Evolutionary conservation across 805 yeast species (phyloP).

Genomic region (Debaryomyces maramus): DNA sequence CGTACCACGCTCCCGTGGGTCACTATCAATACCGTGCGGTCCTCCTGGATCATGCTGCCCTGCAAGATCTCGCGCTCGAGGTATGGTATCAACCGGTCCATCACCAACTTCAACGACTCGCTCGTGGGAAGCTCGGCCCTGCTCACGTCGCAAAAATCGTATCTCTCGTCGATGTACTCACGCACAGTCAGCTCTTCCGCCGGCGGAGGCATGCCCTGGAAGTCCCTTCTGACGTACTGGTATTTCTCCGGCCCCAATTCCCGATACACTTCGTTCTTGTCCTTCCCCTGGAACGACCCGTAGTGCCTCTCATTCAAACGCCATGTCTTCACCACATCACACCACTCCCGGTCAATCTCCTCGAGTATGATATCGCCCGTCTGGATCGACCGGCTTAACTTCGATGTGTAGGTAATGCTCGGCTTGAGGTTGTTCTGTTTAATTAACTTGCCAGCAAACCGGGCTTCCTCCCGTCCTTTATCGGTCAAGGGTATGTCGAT

Average conservation of each 20-base stretch:
- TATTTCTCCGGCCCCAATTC: conserved; percentile 38
- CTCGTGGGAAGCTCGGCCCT: conserved; percentile 33
- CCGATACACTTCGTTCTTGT: conserved; percentile 35
- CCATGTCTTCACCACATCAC: conserved; percentile 42
- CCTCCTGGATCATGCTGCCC: conserved; percentile 19
- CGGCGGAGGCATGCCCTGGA: conserved; percentile 35
- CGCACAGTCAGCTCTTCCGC: conserved; percentile 18
- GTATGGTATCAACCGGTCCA: conserved; percentile 41
- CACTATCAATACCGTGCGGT: conserved; percentile 36
- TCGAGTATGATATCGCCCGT: conserved; percentile 41
- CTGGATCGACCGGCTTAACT: conserved; percentile 40
- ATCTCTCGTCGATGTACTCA: conserved; percentile 36
- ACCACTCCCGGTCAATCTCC: conserved; percentile 31
- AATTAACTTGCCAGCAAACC: conserved; percentile 38
- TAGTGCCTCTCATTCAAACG: conserved; percentile 46
- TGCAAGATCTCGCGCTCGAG: conserved; percentile 29
- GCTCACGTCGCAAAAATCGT: conserved; percentile 21
- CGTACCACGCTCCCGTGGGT: conserved; percentile 47
- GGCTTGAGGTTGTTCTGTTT: conserved; percentile 27
- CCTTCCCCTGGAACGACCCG: conserved; percentile 42
- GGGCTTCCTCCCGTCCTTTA: conserved; percentile 41
- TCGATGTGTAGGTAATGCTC: conserved; percentile 37
- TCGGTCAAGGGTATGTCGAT: conserved; percentile 40
- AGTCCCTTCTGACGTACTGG: conserved; percentile 39
- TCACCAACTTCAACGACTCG: conserved; percentile 39